A percentile compares a stretch with the other conserved stretches of the same genome.
Evolutionary conservation across 768 basidiomycete genomes (phyloP).

Genomic region (Xerocomellus chrysenteron): DNA sequence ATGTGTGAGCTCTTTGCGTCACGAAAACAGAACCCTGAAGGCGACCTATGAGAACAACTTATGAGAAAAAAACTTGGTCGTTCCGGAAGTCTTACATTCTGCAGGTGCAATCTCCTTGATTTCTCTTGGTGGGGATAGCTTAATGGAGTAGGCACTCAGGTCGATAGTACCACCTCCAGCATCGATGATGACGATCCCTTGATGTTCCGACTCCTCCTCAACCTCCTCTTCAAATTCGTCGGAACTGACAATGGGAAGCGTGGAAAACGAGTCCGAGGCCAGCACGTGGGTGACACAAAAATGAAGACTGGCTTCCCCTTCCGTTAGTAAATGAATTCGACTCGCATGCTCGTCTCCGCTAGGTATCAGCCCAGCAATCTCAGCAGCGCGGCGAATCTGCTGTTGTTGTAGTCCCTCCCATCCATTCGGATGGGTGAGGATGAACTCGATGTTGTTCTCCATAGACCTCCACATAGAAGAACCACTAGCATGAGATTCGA

Average conservation of each 20-base stretch:
- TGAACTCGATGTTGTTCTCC: conserved; percentile 18
- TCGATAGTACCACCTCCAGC: conserved; percentile 43
- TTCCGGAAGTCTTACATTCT: conserved; percentile 21
- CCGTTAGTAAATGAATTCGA: conserved; percentile 27
- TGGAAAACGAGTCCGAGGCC: conserved; percentile 28
- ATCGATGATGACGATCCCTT: conserved; percentile 44
- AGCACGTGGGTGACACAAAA: conserved; percentile 45
- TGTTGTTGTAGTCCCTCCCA: conserved; percentile 33
- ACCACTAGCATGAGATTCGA: conserved; percentile 29
- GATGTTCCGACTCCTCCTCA: conserved; percentile 25
- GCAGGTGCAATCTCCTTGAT: conserved; percentile 38
- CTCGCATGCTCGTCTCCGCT: conserved; percentile 3
- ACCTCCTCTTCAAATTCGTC: neutral
- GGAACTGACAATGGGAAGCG: neutral
- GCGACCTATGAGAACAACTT: conserved; percentile 26
- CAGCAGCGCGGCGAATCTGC: conserved; percentile 28
- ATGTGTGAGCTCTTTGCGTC: conserved; percentile 26
- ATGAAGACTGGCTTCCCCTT: conserved; percentile 29
- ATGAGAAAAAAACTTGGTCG: neutral
- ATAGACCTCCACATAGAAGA: conserved; percentile 24
- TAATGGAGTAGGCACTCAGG: conserved; percentile 37
- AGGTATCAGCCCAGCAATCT: conserved; percentile 24
- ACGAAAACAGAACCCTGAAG: conserved; percentile 41
- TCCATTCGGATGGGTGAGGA: conserved; percentile 32
- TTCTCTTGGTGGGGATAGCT: conserved; percentile 13